Base-by-base conservation (phyloP, 2,329 filamentous ascomycete genomes). In the Fusarium penzigii region DNA sequence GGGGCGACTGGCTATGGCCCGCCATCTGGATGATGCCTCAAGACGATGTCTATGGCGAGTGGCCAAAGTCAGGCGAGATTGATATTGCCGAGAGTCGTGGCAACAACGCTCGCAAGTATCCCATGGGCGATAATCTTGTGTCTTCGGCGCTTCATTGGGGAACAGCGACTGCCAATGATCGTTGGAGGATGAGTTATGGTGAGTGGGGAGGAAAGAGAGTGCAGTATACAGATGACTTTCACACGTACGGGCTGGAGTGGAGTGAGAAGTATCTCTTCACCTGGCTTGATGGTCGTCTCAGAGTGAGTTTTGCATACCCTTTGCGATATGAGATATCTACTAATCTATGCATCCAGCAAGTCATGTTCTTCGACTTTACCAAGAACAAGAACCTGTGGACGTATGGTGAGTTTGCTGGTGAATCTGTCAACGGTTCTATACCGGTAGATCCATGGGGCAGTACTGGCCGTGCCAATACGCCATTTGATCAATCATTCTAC, bases 1-100 rank as follows among this genome's bases (percentile, higher is more conserved):
- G 65, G 34, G 80, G 80, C 5, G 78, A 82, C 61, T 83, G 80
- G 80, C 64, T 83, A 20, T 82, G 79, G 80, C 79, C 70, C 55
- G 76, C 75, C 39, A 74, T 76, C 43, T 74, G 72, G 63, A 65
- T 65, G 63, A 65, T 80, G 74, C 79, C 79, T 7, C 69, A 73
- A 55, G 68, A 75, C 46, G 66, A 65, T 9, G 71, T 69, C 12
- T 82, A 82, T 53, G 79, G 79, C 11, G 63, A 63, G 14, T 82
- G 79, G 79, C 79, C 79, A 2, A 64, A 68, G 14, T 77, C 73
- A 36, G 79, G 79, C 10, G 79, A 82, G 65, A 82, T 82, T 51
- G 79, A 82, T 62, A 78, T 82, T 49, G 70, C 72, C 51, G 78
- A 81, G 66, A 68, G 69, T 29, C 70, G 77, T 34, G 79, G 80